phyloP scores from a whole-genome alignment of 2,329 filamentous ascomycete genomes.

The Aspergillus caelatus region DNA sequence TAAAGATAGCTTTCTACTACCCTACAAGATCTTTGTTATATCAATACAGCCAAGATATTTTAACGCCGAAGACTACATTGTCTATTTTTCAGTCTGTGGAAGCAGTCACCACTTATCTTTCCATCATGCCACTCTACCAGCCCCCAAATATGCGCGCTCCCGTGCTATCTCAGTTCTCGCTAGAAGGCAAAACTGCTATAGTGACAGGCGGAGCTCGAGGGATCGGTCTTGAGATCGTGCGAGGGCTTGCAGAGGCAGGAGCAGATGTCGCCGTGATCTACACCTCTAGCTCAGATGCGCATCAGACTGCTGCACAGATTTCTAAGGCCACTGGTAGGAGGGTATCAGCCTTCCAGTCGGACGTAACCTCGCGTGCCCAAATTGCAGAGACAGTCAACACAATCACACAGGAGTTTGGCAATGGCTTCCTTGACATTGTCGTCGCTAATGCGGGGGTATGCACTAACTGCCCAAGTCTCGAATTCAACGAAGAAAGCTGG shows the following conservation, averaged over 20 bases:
- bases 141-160: conserved; percentile 13
- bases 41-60: no score
- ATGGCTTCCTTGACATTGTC: conserved; percentile 27
- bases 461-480: conserved; percentile 25
- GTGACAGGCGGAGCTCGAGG: conserved; percentile 25
- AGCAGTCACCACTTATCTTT: no score
- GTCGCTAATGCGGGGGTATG: conserved; percentile 36
- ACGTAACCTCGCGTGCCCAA: background rate
- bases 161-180: conserved; percentile 23
- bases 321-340: background rate
- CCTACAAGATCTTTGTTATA: no score
- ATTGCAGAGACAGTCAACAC: conserved; percentile 10
- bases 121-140: conserved; percentile 22
- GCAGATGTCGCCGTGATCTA: conserved; percentile 6
- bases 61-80: no score
- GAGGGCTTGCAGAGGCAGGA: conserved; percentile 6
- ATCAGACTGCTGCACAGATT: background rate
- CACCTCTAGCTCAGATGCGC: background rate
- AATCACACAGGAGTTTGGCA: conserved; percentile 27
- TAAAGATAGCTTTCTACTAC: no score
- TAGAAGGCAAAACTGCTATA: conserved; percentile 25
- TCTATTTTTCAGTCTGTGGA: no score
- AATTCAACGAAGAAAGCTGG: conserved; percentile 32
- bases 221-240: conserved; percentile 22
- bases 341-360: conserved; percentile 2